Evolutionary conservation across 2,329 filamentous ascomycete species (phyloP), one percentile per base, ranked within the genome.

Genomic region (Pseudogymnoascus sp.): DNA sequence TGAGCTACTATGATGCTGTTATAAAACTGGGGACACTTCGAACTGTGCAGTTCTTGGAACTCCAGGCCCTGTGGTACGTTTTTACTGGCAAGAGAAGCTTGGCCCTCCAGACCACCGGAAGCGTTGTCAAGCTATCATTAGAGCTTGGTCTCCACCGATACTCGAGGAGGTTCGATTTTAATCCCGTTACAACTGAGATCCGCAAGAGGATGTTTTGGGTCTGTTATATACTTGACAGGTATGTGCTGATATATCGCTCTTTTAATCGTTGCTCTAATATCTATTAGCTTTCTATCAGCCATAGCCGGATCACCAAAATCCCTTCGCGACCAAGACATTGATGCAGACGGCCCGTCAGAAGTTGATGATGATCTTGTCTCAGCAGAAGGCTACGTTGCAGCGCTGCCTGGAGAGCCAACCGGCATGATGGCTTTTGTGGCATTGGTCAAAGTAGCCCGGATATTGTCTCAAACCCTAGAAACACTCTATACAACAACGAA

Each of bases 281-380:
- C 49, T 5, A 0, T 1, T 21, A 56, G 49, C 34, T 56, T 56
- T 34, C 21, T 66, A 11, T 66, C 63, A 16, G 43, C 65, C 1
- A 60, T 66, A 12, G 60, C 62, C n/a, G 65, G 65, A 11, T 49
- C 64, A 21, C 65, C 65, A 7, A 65, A 65, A 40, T 63, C 65
- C 11, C 62, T 66, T 59, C 63, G 65, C 21, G 65, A 66, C 25
- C 65, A 65, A 16, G 65, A 66, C 37, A 66, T 53, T 7, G 59
- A 60, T 8, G 38, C 59, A 11, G 59, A 60, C 7, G 21, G 38
- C 2, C 59, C 59, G 12, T 66, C 65, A 2, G 63, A 66, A 56
- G 63, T 66, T 14, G 65, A 66, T 42, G 65, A 66, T 5, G 65
- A 66, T n/a, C 64, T 63, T 34, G 63, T 66, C 3, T 65, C 62